Evolutionary conservation across 2,329 filamentous ascomycete species (phyloP).

Genomic region (Pseudocercospora ulei): DNA sequence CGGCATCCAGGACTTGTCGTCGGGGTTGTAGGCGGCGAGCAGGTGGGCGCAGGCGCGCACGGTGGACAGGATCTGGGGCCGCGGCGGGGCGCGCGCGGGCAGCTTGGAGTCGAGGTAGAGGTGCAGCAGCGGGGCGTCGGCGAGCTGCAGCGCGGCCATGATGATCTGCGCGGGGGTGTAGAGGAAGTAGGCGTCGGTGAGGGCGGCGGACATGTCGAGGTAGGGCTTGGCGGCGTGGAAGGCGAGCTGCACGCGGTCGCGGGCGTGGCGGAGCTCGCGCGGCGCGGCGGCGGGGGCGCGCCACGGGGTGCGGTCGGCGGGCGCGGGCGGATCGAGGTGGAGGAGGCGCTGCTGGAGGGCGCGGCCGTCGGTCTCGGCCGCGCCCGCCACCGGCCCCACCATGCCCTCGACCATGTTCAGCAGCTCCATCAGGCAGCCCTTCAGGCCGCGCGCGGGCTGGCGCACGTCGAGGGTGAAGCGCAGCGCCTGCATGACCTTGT

Average conservation of each 20-base stretch:
- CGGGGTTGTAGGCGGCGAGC: conserved; percentile 30
- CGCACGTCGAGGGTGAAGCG: conserved; percentile 88
- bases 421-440: conserved; percentile 78
- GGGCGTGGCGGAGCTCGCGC: conserved; percentile 23
- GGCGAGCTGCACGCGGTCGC: conserved; percentile 49
- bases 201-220: conserved; percentile 61
- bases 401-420: conserved; percentile 56
- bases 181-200: conserved; percentile 95
- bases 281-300: conserved; percentile 9
- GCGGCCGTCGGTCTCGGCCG: conserved; percentile 17
- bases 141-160: conserved; percentile 67
- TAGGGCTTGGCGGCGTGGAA: conserved; percentile 64
- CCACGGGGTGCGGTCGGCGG: conserved; percentile 23
- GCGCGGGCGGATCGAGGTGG: conserved; percentile 15
- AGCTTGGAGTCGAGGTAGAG: conserved; percentile 43
- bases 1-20: conserved; percentile 21
- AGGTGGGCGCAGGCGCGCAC: conserved; percentile 37
- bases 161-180: conserved; percentile 92
- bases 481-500: conserved; percentile 80
- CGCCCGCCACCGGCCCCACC: conserved; percentile 33
- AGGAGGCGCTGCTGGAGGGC: conserved; percentile 23
- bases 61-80: conserved; percentile 35
- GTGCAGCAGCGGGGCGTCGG: conserved; percentile 54
- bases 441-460: conserved; percentile 79
- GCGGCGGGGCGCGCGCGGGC: conserved; percentile 23